Conservation (phyloP, 768 basidiomycete genomes). For the Daedaleopsis sinensis region DNA sequence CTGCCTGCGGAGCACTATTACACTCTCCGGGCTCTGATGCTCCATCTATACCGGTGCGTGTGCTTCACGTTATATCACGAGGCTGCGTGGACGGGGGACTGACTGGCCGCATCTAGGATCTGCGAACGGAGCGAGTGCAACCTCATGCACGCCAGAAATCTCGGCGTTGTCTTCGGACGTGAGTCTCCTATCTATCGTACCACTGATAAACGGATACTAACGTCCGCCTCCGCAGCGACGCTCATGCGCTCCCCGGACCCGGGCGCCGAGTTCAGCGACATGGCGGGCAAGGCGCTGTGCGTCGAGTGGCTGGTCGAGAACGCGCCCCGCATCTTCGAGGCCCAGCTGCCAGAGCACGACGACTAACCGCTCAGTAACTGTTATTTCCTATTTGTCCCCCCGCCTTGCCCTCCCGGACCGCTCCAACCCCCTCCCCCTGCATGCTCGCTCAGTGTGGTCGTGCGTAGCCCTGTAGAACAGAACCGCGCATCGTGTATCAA, state of each 20-base stretch:
- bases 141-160: constrained; percentile 92
- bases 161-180: constrained; percentile 99
- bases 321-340: constrained; percentile 56
- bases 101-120: constrained; percentile 42
- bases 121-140: constrained; percentile 71
- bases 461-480: constrained; percentile 26
- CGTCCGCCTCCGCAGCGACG: constrained; percentile 62
- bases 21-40: constrained; percentile 79
- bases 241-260: constrained; percentile 90
- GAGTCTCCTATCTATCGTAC: constrained; percentile 39
- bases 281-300: constrained; percentile 93
- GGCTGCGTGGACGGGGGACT: not conserved
- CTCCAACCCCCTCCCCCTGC: not conserved
- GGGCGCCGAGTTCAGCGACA: constrained; percentile 91
- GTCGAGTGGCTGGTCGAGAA: constrained; percentile 96
- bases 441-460: constrained; percentile 11
- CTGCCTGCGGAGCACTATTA: constrained; percentile 89
- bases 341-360: constrained; percentile 5
- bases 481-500: constrained; percentile 30
- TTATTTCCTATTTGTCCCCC: constrained; percentile 19
- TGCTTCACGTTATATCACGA: not conserved
- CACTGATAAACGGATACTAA: not conserved
- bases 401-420: constrained; percentile 7
- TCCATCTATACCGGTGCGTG: constrained; percentile 83
- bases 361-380: not conserved